Percentiles rank a stretch among this genome's conserved stretches.
These are phyloP conservation scores for Colletotrichum truncatum DNA, from an alignment of 2,329 filamentous ascomycete genomes.

Conservation along the genomic window DNA sequence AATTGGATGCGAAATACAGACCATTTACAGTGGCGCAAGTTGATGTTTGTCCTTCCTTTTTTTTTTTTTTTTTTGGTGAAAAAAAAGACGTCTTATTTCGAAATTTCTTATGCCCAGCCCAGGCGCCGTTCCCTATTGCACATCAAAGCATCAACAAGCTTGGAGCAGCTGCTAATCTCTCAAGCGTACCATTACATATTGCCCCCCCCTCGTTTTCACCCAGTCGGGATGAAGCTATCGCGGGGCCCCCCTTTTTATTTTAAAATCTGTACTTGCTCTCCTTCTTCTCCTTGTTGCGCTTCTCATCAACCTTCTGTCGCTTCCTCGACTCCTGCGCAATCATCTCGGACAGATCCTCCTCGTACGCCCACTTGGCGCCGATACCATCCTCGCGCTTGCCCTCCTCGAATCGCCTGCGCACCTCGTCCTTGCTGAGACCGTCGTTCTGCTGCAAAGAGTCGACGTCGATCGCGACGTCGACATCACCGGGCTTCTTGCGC, in stretches of 20 bases:
- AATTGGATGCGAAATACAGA: no score
- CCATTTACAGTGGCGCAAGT: no score
- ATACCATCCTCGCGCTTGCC: conserved; percentile 71
- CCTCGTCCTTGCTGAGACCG: conserved; percentile 84
- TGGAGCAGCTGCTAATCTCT: background rate
- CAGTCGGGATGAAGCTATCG: no score
- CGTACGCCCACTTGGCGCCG: conserved; percentile 75
- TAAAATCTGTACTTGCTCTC: conserved; percentile 62
- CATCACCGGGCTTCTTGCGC: conserved; percentile 94
- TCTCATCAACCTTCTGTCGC: conserved; percentile 87
- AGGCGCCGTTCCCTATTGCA: conserved; percentile 21
- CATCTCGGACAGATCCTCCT: conserved; percentile 95
- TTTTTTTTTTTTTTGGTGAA: no score
- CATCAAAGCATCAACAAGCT: background rate
- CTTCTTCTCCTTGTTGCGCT: conserved; percentile 73
- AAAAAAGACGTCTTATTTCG: no score
- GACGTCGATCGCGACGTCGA: conserved; percentile 91
- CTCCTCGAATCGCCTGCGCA: conserved; percentile 83
- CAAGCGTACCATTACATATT: conserved; percentile 19
- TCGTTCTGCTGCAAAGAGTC: conserved; percentile 80
- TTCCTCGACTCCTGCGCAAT: conserved; percentile 94
- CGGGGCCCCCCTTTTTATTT: no score
- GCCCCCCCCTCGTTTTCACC: background rate
- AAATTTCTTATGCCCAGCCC: conserved; percentile 6
- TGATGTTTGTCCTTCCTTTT: no score